These are phyloP conservation scores for Backusella australiensis DNA, from an alignment of 192 early-diverging fungal species.

Conservation along the genomic window DNA sequence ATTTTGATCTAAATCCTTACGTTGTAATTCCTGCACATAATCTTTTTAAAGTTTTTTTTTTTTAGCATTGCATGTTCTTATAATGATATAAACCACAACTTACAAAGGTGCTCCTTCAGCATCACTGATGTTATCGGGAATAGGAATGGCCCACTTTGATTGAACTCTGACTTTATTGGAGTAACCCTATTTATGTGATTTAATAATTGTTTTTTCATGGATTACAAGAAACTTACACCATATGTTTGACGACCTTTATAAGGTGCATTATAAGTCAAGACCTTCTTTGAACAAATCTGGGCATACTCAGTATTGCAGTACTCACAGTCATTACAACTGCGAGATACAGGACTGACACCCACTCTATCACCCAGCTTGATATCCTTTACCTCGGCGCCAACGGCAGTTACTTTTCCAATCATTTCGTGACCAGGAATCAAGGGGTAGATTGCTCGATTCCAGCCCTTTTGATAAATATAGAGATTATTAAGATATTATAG, in stretches of 20 bases:
- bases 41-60: slow-evolving; percentile 3
- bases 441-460: slow-evolving; percentile 35
- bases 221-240: slow-evolving; percentile 22
- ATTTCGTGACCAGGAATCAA: slow-evolving; percentile 57
- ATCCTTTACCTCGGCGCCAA: slow-evolving; percentile 32
- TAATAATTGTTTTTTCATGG: not conserved
- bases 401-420: slow-evolving; percentile 43
- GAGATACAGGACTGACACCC: slow-evolving; percentile 38
- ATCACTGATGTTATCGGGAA: slow-evolving; percentile 48
- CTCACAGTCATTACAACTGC: slow-evolving; percentile 32
- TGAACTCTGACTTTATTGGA: slow-evolving; percentile 59
- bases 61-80: not conserved
- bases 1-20: not conserved
- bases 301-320: slow-evolving; percentile 30
- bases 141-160: slow-evolving; percentile 59
- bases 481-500: slow-evolving; percentile 26
- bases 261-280: slow-evolving; percentile 55
- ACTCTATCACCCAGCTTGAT: slow-evolving; percentile 45
- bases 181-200: slow-evolving; percentile 41
- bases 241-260: slow-evolving; percentile 54
- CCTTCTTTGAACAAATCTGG: slow-evolving; percentile 39
- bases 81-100: slow-evolving; percentile 4
- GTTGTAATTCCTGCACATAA: slow-evolving; percentile 83
- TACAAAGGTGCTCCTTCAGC: slow-evolving; percentile 65
- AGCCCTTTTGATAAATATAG: slow-evolving; percentile 17